These are phyloP conservation scores for Daedalea quercina DNA, from an alignment of 768 basidiomycete genomes.

Conservation along the genomic window DNA sequence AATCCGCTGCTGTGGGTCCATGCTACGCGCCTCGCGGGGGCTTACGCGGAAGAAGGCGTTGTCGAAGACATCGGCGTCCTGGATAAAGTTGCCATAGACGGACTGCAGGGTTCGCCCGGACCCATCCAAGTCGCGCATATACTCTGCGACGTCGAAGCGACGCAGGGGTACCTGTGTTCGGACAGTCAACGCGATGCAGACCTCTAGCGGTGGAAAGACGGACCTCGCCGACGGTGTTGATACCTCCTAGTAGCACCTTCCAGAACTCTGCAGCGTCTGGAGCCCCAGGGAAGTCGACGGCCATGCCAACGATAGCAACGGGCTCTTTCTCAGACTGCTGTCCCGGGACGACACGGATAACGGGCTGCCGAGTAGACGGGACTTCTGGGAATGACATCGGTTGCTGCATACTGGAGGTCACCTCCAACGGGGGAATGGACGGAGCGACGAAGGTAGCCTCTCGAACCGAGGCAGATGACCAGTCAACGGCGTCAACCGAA, in stretches of 20 bases:
- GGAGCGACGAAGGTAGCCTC: neutral
- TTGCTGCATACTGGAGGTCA: no score
- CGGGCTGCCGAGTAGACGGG: neutral
- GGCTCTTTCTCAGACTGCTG: conserved; percentile 14
- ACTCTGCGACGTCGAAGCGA: conserved; percentile 45
- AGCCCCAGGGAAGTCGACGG: conserved; percentile 51
- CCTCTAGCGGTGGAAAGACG: conserved; percentile 4
- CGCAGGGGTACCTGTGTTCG: conserved; percentile 48
- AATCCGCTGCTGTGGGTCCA: conserved; percentile 74
- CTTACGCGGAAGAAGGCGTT: conserved; percentile 66
- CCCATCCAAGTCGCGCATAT: conserved; percentile 21
- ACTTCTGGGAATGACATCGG: no score
- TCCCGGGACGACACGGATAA: neutral
- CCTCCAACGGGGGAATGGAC: no score
- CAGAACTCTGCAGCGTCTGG: conserved; percentile 42
- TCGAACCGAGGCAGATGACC: neutral
- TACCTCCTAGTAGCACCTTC: conserved; percentile 50
- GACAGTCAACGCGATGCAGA: neutral
- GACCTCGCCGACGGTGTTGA: conserved; percentile 54
- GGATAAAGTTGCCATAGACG: conserved; percentile 58
- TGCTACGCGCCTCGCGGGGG: conserved; percentile 65
- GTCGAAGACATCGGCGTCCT: conserved; percentile 54
- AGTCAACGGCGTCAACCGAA: conserved; percentile 3
- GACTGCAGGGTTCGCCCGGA: conserved; percentile 41
- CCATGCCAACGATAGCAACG: conserved; percentile 71